These are phyloP conservation scores for Globisporangium splendens DNA, from an alignment of 352 stramenopile genomes.

Conservation along the genomic window DNA sequence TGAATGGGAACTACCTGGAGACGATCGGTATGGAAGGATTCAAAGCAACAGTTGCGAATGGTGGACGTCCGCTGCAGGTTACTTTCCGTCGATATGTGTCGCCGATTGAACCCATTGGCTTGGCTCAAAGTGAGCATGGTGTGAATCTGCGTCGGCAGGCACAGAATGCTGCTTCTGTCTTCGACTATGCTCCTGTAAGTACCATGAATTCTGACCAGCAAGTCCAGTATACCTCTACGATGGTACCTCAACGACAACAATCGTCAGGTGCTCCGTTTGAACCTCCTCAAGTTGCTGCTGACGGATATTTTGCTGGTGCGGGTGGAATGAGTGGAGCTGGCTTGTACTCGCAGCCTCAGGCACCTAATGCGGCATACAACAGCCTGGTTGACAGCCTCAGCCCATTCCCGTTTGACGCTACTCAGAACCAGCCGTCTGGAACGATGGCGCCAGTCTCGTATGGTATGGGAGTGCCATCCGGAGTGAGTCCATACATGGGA, in stretches of 20 bases:
- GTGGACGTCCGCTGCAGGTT: slow-evolving; percentile 61
- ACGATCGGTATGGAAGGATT: slow-evolving; percentile 82
- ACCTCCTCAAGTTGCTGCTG: slow-evolving; percentile 9
- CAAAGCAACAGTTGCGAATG: slow-evolving; percentile 56
- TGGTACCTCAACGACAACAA: slow-evolving; percentile 4
- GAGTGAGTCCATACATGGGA: slow-evolving; percentile 25
- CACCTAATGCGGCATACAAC: slow-evolving; percentile 1
- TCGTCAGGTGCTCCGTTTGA: slow-evolving; percentile 19
- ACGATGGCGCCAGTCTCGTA: slow-evolving; percentile 21
- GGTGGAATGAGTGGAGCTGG: neutral
- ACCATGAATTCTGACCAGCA: neutral
- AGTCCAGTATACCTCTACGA: slow-evolving; percentile 1
- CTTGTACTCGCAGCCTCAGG: slow-evolving; percentile 7
- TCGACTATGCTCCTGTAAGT: slow-evolving; percentile 11
- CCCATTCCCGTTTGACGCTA: slow-evolving; percentile 28
- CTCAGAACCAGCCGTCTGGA: slow-evolving; percentile 20
- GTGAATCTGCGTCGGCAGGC: slow-evolving; percentile 12
- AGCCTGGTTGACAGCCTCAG: slow-evolving; percentile 20
- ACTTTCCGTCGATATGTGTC: slow-evolving; percentile 53
- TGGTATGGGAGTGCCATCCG: slow-evolving; percentile 13
- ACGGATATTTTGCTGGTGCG: slow-evolving; percentile 9
- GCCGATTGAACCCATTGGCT: slow-evolving; percentile 2
- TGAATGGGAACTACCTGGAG: slow-evolving; percentile 63
- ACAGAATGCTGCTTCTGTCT: slow-evolving; percentile 6
- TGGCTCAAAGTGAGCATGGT: slow-evolving; percentile 3